These are phyloP conservation scores for Naegleria lovaniensis DNA, from an alignment of 208 protist species.

Conservation along the genomic window DNA sequence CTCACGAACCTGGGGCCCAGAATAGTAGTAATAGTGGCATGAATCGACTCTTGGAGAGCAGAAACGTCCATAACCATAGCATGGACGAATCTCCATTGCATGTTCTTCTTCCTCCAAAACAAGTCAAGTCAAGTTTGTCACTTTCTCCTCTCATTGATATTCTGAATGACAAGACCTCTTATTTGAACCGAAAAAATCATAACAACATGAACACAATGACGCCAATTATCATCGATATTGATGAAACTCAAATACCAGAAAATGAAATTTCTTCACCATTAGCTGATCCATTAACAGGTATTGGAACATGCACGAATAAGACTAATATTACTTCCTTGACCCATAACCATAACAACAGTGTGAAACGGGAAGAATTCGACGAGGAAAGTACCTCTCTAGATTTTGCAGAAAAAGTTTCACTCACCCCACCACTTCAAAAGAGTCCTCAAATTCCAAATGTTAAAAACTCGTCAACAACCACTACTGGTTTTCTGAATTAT, in stretches of 20 bases:
- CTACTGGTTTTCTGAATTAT: background rate
- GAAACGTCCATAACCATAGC: background rate
- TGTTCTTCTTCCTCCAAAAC: no score
- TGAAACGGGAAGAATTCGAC: background rate
- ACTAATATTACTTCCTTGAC: background rate
- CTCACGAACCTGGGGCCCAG: no score
- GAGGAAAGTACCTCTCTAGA: background rate
- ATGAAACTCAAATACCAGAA: background rate
- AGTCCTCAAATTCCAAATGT: no score
- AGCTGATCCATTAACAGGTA: no score
- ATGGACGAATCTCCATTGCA: no score
- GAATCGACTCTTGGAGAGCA: no score
- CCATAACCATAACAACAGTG: background rate
- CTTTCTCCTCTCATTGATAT: background rate
- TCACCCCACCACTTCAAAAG: background rate
- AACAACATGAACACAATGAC: no score
- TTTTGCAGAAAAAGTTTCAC: background rate
- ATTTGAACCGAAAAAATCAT: background rate
- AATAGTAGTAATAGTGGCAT: no score
- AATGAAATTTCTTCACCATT: no score
- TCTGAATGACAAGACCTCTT: background rate
- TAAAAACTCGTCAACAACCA: background rate
- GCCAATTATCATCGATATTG: background rate
- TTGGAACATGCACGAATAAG: background rate
- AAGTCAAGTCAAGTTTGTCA: background rate